Conservation (phyloP, 2,329 filamentous ascomycete species). For the Sarocladium brachiariae region DNA sequence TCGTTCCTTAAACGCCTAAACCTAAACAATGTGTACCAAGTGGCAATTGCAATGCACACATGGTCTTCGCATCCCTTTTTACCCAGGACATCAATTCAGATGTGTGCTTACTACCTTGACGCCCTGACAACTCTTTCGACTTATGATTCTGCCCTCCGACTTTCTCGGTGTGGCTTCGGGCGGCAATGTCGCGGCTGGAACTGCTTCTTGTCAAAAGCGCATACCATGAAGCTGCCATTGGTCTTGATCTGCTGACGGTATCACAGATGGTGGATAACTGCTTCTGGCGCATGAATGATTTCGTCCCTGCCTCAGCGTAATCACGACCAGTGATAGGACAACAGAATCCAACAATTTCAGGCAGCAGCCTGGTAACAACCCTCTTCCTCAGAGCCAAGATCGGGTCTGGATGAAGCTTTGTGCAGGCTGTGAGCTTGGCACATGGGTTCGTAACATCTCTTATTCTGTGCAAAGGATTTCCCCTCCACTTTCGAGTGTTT, state of each 20-base stretch:
- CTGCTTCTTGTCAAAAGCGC: too few relatives aligned
- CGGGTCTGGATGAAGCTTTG: not conserved
- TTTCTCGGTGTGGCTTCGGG: too few relatives aligned
- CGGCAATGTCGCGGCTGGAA: too few relatives aligned
- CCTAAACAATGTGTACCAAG: not conserved
- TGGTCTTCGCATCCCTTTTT: not conserved
- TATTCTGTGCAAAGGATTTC: not conserved
- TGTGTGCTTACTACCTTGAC: too few relatives aligned
- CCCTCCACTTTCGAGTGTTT: not conserved
- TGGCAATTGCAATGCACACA: constrained; percentile 5
- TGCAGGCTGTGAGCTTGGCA: constrained; percentile 2
- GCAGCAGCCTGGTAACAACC: not conserved
- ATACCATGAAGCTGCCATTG: too few relatives aligned
- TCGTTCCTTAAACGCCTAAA: not conserved
- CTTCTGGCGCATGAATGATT: not conserved
- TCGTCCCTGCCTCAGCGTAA: not conserved
- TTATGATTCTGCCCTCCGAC: too few relatives aligned
- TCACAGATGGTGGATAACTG: not conserved
- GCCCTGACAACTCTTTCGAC: not conserved
- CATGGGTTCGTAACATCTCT: constrained; percentile 2
- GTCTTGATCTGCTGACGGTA: not conserved
- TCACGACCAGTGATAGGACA: not conserved
- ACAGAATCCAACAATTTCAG: not conserved
- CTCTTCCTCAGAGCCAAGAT: not conserved
- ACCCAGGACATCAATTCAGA: not conserved